Percentiles rank a stretch among this genome's conserved stretches.
Conservation (phyloP, 192 early-diverging fungal genomes). For the Rhizophagus sp. region DNA sequence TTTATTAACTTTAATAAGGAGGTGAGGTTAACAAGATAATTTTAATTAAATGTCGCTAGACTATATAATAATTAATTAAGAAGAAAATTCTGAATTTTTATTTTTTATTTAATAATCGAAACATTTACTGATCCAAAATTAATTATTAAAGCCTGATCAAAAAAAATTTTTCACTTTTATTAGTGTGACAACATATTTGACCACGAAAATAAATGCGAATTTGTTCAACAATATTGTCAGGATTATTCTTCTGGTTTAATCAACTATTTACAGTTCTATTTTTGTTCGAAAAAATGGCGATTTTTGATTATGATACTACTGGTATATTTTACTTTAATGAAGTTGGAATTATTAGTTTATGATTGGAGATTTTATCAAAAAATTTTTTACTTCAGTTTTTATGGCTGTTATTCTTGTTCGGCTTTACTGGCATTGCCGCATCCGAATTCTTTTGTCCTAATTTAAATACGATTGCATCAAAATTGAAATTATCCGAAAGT, state of each 20-base stretch:
- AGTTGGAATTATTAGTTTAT: neutral
- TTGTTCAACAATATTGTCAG: constrained; percentile 61
- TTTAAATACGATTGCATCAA: constrained; percentile 73
- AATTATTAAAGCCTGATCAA: neutral
- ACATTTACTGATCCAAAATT: neutral
- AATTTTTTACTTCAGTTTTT: constrained; percentile 38
- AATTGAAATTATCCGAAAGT: constrained; percentile 79
- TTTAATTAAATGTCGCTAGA: neutral
- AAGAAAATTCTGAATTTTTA: too few species aligned
- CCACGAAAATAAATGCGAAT: constrained; percentile 58
- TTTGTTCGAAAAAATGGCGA: constrained; percentile 43
- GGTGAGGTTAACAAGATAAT: neutral
- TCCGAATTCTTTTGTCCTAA: constrained; percentile 91
- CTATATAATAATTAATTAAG: too few species aligned
- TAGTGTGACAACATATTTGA: constrained; percentile 55
- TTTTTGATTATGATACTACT: constrained; percentile 44
- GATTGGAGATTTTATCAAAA: neutral
- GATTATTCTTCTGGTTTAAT: constrained; percentile 63
- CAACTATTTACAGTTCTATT: constrained; percentile 61
- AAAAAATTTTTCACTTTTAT: neutral
- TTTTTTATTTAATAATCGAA: too few species aligned
- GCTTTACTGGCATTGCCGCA: constrained; percentile 74
- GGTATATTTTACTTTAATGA: constrained; percentile 35
- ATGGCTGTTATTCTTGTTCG: constrained; percentile 78
- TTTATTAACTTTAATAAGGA: neutral